Percentiles rank a stretch among this genome's conserved stretches.
Conservation (phyloP, 345 rosid genomes). For the Trapa incisa region DNA sequence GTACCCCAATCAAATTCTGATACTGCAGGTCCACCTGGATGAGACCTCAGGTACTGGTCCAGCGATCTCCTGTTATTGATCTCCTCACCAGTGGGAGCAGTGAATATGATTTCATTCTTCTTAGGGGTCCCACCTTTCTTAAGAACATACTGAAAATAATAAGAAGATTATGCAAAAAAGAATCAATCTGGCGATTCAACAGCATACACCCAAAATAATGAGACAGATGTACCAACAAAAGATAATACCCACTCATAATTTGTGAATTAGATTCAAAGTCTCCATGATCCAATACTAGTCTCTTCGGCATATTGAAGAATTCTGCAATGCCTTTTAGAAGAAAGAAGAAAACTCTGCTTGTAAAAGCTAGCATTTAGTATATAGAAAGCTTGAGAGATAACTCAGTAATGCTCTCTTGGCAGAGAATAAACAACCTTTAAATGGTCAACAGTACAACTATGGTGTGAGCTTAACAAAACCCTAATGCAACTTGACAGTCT, state of each 20-base stretch:
- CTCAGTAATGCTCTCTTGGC: too few relatives aligned
- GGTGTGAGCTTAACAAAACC: too few relatives aligned
- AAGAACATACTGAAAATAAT: conserved; percentile 29
- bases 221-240: not conserved
- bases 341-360: too few relatives aligned
- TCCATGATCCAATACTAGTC: too few relatives aligned
- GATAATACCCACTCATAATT: not conserved
- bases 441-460: too few relatives aligned
- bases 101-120: conserved; percentile 52
- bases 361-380: too few relatives aligned
- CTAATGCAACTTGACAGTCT: too few relatives aligned
- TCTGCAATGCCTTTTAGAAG: too few relatives aligned
- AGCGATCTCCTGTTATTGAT: conserved; percentile 36
- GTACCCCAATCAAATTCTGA: conserved; percentile 60
- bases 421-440: too few relatives aligned
- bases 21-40: conserved; percentile 41
- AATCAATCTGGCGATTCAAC: not conserved
- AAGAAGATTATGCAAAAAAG: not conserved
- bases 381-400: too few relatives aligned
- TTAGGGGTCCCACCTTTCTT: conserved; percentile 39
- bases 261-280: not conserved
- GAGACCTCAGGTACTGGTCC: conserved; percentile 53
- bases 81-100: conserved; percentile 62
- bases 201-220: not conserved
- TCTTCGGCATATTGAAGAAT: too few relatives aligned